A percentile compares a stretch with the other conserved stretches of the same genome.
Evolutionary conservation across 2,329 filamentous ascomycete genomes (phyloP).

Genomic region (Colletotrichum sp.): DNA sequence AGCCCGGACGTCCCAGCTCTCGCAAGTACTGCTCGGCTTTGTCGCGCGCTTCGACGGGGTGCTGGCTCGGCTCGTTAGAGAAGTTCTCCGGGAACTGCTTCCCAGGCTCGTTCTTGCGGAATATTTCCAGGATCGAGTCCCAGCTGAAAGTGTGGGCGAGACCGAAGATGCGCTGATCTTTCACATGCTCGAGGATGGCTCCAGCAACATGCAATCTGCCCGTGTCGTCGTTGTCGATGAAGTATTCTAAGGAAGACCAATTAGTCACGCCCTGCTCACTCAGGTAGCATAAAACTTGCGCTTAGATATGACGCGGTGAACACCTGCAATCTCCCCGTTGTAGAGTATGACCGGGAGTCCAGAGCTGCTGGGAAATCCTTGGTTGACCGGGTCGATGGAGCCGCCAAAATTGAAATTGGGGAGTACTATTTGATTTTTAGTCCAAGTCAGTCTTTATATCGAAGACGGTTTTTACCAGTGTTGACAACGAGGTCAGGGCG

Average conservation of each 20-base stretch:
- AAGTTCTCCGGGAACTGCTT: slow-evolving; percentile 27
- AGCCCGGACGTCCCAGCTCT: neutral
- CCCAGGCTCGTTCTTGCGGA: slow-evolving; percentile 25
- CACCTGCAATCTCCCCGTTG: slow-evolving; percentile 1
- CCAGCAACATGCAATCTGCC: slow-evolving; percentile 59
- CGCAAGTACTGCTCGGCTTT: neutral
- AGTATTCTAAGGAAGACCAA: slow-evolving; percentile 38
- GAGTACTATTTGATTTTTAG: slow-evolving; percentile 21
- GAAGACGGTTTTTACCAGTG: neutral
- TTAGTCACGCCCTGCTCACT: neutral
- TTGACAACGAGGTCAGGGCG: slow-evolving; percentile 36
- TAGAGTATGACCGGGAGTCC: slow-evolving; percentile 23
- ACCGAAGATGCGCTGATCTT: slow-evolving; percentile 57
- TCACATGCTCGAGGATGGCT: slow-evolving; percentile 47
- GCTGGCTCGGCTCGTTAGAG: neutral
- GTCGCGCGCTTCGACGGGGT: neutral
- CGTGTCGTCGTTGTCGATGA: slow-evolving; percentile 50
- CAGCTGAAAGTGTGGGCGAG: slow-evolving; percentile 52
- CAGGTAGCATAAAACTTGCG: neutral
- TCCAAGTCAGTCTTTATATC: too few relatives aligned
- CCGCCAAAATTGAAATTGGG: slow-evolving; percentile 30
- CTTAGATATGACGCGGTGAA: neutral
- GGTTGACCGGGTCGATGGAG: slow-evolving; percentile 19
- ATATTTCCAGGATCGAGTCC: slow-evolving; percentile 40
- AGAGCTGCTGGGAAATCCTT: slow-evolving; percentile 27